A percentile compares a stretch with the other conserved stretches of the same genome.
Evolutionary conservation across 306 rosid genomes (phyloP).

Genomic region (Purshia tridentata): DNA sequence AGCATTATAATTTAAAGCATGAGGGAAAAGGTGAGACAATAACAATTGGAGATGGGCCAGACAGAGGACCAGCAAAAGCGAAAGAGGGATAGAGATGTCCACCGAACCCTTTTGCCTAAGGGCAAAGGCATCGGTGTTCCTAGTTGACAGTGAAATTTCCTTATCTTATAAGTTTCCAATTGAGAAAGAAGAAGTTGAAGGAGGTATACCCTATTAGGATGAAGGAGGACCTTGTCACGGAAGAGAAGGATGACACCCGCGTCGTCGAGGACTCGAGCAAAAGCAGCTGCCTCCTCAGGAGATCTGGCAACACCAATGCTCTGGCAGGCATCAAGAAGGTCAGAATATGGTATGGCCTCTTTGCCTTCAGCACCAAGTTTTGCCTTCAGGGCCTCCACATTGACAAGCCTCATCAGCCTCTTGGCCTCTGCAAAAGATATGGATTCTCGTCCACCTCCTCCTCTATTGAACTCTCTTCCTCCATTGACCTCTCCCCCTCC

Average conservation of each 20-base stretch:
- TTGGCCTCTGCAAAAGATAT: slow-evolving; percentile 67
- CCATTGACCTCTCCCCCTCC: slow-evolving; percentile 19
- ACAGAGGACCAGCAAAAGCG: not conserved
- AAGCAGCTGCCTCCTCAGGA: slow-evolving; percentile 62
- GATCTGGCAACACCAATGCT: slow-evolving; percentile 74
- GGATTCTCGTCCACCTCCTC: slow-evolving; percentile 32
- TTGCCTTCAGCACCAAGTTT: slow-evolving; percentile 72
- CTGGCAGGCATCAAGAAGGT: slow-evolving; percentile 75
- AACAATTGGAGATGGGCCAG: slow-evolving; percentile 10
- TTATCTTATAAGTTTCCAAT: not conserved
- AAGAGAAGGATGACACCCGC: slow-evolving; percentile 90
- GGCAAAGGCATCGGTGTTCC: not conserved
- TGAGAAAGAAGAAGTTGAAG: not conserved
- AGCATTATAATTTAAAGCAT: not conserved
- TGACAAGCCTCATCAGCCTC: slow-evolving; percentile 90
- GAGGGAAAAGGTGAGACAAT: not conserved
- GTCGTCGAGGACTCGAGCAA: slow-evolving; percentile 79
- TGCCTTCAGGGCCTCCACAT: slow-evolving; percentile 70
- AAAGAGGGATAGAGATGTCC: not conserved
- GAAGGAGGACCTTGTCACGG: slow-evolving; percentile 88
- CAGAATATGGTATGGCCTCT: slow-evolving; percentile 61
- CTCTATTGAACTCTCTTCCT: slow-evolving; percentile 27
- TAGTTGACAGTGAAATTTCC: not conserved
- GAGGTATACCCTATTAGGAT: slow-evolving; percentile 69
- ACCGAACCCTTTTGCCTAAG: not conserved